Percentiles rank a stretch among this genome's conserved stretches.
Evolutionary conservation across 345 rosid species (phyloP).

Genomic region (Microcos paniculata): DNA sequence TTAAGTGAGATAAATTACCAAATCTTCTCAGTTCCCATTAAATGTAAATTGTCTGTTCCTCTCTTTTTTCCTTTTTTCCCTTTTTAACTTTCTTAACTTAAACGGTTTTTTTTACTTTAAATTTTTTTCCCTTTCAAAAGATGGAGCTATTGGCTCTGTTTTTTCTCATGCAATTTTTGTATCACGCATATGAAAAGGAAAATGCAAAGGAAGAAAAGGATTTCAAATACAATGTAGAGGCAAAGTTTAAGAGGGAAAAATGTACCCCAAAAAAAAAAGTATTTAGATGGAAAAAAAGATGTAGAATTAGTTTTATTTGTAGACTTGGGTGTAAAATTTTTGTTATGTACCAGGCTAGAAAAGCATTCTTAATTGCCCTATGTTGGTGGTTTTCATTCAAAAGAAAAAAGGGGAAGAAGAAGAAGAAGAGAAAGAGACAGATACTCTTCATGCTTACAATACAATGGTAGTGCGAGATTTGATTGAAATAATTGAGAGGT

Average conservation of each 20-base stretch:
- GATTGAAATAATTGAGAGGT: too few relatives aligned
- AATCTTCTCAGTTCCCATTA: conserved; percentile 20
- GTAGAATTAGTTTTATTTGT: not conserved
- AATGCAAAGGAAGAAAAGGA: conserved; percentile 26
- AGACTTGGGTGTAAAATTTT: not conserved
- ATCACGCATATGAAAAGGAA: conserved; percentile 20
- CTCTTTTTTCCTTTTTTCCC: too few relatives aligned
- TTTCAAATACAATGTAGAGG: conserved; percentile 23
- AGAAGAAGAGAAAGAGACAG: too few relatives aligned
- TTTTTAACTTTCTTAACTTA: conserved; percentile 4
- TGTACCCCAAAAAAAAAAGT: not conserved
- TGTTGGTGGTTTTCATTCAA: too few relatives aligned
- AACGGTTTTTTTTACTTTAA: conserved; percentile 20
- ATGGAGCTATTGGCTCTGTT: conserved; percentile 21
- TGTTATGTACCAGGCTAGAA: not conserved
- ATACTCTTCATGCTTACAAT: too few relatives aligned
- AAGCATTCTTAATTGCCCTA: not conserved
- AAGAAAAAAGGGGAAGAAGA: too few relatives aligned
- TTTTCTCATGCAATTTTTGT: conserved; percentile 21
- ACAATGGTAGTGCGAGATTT: too few relatives aligned
- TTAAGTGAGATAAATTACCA: conserved; percentile 14
- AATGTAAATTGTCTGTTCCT: conserved; percentile 44
- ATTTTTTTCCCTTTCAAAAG: not conserved
- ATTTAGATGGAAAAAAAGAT: not conserved
- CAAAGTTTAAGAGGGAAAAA: not conserved